These are phyloP conservation scores for Dothistroma septosporum DNA, from an alignment of 2,329 filamentous ascomycete species.

Conservation along the genomic window DNA sequence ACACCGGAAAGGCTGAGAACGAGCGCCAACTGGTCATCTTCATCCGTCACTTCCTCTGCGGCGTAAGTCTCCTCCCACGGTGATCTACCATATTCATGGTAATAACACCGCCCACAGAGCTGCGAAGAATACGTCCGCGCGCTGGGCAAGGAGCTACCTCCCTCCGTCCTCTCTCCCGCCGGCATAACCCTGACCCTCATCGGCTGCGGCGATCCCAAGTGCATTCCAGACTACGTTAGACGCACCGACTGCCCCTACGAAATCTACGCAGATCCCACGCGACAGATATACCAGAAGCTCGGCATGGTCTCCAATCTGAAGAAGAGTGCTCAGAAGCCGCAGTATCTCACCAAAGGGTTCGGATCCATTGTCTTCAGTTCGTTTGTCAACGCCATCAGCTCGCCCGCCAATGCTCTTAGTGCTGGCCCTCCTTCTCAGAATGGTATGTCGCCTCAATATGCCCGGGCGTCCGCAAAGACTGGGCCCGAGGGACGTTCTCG, in stretches of 20 bases:
- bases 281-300: constrained; percentile 31
- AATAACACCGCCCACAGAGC: constrained; percentile 16
- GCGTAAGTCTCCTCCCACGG: constrained; percentile 23
- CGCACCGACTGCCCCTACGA: constrained; percentile 31
- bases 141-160: constrained; percentile 26
- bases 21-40: constrained; percentile 35
- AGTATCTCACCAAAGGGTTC: constrained; percentile 18
- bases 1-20: constrained; percentile 17
- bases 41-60: constrained; percentile 41
- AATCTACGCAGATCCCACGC: constrained; percentile 34
- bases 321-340: constrained; percentile 24
- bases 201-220: constrained; percentile 33
- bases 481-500: constrained; percentile 25
- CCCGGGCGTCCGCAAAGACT: constrained; percentile 21
- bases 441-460: constrained; percentile 7
- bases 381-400: neutral
- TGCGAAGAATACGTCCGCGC: constrained; percentile 35
- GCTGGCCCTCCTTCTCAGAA: neutral
- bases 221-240: constrained; percentile 30
- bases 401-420: constrained; percentile 2
- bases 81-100: neutral
- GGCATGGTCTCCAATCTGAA: constrained; percentile 31
- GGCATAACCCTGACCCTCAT: constrained; percentile 32
- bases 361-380: neutral
- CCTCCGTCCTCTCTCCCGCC: constrained; percentile 16